Evolutionary conservation across 306 rosid species (phyloP), one percentile per base, ranked within the genome.

Genomic region (Begonia loranthoides): DNA sequence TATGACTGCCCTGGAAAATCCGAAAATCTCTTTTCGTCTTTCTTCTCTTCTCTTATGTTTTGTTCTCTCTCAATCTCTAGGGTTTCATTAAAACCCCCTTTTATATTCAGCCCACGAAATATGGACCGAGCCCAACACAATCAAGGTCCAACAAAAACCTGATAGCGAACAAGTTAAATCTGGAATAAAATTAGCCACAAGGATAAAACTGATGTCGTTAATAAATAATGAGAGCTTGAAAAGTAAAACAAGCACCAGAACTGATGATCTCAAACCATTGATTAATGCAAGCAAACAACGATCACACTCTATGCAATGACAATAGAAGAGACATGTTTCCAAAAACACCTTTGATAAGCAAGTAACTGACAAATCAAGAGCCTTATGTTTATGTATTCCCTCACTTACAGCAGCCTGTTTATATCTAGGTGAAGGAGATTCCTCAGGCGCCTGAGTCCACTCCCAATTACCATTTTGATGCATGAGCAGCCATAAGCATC

Each of bases 361-460:
- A 49, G 51, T 16, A 70, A 50, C 53, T 47, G 52, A 65, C 54
- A 52, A 15, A 39, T 9, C 47, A 1, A 19, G 2, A 19, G 22
- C 22, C 22, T 19, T 19, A 19, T 2, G 22, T 19, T 19, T 7
- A 24, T 3, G 47, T 47, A 54, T 39, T 49, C 12, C 15, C 62
- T 43, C 34, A 83, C 92, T 81, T 83, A 92, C 99, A 69, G 96
- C 94, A 56, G 99, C 96, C 67, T 92, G 99, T 67, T 92, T 78
- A 66, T 92, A 92, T 67, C 99, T 83, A 49, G 93, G 80, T 54
- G 99, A 87, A 51, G 99, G 96, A 67, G 99, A 92, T 62, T 86
- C 99, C 62, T 96, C 99, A 24, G 99, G 99, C 57, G 99, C 99
- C 60, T 81, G 94, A 58, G 96, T 92, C 99, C 99, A 92, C 60